phyloP scores from a whole-genome alignment of 768 basidiomycete genomes.

The Rhodotorula kratochvilovae region DNA sequence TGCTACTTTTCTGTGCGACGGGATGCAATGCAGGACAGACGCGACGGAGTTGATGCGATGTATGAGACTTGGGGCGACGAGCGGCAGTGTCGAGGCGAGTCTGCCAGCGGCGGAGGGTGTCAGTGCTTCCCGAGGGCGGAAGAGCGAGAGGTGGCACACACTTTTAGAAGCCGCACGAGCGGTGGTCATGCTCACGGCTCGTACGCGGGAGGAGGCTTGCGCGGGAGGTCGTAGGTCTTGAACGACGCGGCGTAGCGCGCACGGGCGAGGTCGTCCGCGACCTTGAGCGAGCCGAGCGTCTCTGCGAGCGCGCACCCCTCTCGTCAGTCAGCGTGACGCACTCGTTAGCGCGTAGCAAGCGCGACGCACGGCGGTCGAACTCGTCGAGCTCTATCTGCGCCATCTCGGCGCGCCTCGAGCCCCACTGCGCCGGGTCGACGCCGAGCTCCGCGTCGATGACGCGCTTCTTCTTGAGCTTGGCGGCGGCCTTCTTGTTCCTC shows the following conservation, averaged over 20 bases:
- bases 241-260: not conserved
- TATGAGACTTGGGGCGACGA: no score
- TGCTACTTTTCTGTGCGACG: no score
- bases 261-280: not conserved
- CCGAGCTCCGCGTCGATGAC: not conserved
- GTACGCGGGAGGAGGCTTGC: conserved; percentile 4
- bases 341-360: not conserved
- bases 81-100: no score
- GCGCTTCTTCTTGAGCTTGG: not conserved
- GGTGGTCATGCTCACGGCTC: not conserved
- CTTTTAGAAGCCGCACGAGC: no score
- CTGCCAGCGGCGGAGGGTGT: no score
- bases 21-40: no score
- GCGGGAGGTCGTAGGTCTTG: not conserved
- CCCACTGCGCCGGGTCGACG: no score
- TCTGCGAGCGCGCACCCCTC: not conserved
- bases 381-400: not conserved
- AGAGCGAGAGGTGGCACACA: no score
- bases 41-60: no score
- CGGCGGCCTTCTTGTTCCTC: not conserved
- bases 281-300: not conserved
- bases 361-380: not conserved
- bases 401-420: not conserved
- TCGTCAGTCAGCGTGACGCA: not conserved
- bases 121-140: no score